Base-by-base conservation (phyloP, 257 asterid species). In the Haberlea rhodopensis region DNA sequence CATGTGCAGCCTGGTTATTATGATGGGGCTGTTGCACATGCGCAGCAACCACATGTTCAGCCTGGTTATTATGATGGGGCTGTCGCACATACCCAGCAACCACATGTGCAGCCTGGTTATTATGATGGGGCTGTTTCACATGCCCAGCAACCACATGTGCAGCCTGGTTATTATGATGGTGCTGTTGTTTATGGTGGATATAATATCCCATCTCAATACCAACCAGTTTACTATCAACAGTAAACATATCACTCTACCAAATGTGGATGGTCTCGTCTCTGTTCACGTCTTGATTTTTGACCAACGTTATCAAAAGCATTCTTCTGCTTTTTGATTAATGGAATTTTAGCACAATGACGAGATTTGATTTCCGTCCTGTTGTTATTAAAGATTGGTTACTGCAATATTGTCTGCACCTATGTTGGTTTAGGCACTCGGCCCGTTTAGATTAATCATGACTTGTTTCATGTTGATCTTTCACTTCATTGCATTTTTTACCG, bases 201-300 rank as follows among this genome's bases (percentile, higher is more conserved):
- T 60, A 78, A 76, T 20, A 52, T 72, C 68, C 70, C 81, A 32
- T 60, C 88, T 68, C 82, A 76, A 32, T 78, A 79, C 75, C 88
- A 77, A 76, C 79, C 79, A 53, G 48, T 75, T 54, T 83, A 75
- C 75, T 76, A 83, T 72, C 88, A 86, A 66, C 81, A 81, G 67
- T 81, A 81, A 43, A 80, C 68, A 48, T 60, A 63, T 60, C 49
- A 57, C 22, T 67, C 34, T 24, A 29, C 53, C 27, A 52, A 62
- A 15, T 53, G 66, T 57, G 68, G 77, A 70, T 77, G 78, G 75
- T 65, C 58, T 13, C 49, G 15, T 25, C 15, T 22, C 29, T 62
- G 29, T 46, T 57, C 57, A 68, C 46, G 48, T 63, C 40, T 34
- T 65, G 69, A 61, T 43, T 68, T 27, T 54, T 27, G 56, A 25